phyloP scores from a whole-genome alignment of 129 eudicot genomes.

The Flaveria sonorensis region DNA sequence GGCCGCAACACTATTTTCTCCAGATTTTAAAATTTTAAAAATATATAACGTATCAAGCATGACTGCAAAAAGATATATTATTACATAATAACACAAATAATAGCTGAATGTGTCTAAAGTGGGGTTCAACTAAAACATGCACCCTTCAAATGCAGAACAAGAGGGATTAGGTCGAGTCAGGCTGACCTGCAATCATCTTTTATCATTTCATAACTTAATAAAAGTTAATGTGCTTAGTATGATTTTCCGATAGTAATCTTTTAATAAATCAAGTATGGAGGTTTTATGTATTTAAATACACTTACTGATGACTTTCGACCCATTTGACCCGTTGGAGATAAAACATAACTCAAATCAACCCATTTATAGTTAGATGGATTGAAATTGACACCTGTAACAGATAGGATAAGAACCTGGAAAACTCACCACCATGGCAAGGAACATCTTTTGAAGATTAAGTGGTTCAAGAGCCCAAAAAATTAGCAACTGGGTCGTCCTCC shows the following conservation, averaged over 20 bases:
- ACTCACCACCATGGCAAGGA: slow-evolving; percentile 89
- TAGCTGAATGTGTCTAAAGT: neutral
- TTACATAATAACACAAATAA: neutral
- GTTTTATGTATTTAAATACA: slow-evolving; percentile 13
- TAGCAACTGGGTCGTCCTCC: slow-evolving; percentile 81
- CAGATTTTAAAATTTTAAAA: neutral
- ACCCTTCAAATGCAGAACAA: neutral
- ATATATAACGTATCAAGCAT: neutral
- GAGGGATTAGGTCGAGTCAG: neutral
- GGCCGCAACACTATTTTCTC: neutral
- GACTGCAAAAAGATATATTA: neutral
- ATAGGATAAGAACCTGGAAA: slow-evolving; percentile 14
- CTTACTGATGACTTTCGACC: neutral
- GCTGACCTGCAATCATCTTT: neutral
- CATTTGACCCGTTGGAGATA: neutral
- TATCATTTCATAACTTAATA: slow-evolving; percentile 1
- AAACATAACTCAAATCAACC: neutral
- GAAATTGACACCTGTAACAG: neutral
- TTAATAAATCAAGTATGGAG: neutral
- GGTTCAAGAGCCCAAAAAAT: slow-evolving; percentile 76
- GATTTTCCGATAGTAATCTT: neutral
- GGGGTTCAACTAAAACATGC: neutral
- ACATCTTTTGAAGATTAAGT: slow-evolving; percentile 54
- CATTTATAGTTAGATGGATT: neutral
- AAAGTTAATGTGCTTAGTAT: neutral